A percentile compares a stretch with the other conserved stretches of the same genome.
These are phyloP conservation scores for Goffeauzyma gilvescens DNA, from an alignment of 768 basidiomycete species.

Conservation along the genomic window DNA sequence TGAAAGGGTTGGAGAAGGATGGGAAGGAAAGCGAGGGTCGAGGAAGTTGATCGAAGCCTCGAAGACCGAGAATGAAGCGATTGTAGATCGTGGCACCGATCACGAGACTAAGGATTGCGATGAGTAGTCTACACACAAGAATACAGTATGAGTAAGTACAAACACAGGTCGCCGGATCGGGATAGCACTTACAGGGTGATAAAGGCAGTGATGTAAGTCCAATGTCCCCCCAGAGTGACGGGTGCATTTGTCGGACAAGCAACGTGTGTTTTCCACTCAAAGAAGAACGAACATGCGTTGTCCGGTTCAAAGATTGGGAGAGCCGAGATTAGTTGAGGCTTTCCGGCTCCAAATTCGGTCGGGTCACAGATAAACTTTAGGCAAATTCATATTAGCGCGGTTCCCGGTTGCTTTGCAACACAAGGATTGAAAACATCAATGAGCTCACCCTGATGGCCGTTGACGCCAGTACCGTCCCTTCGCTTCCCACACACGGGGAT, in stretches of 20 bases:
- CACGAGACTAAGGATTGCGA: slow-evolving; percentile 47
- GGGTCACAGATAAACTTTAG: slow-evolving; percentile 57
- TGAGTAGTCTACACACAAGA: too few species aligned
- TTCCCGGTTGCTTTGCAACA: too few species aligned
- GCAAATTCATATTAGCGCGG: too few species aligned
- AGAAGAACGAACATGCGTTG: slow-evolving; percentile 56
- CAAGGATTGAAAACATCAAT: not conserved
- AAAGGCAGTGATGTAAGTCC: slow-evolving; percentile 40
- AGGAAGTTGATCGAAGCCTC: slow-evolving; percentile 56
- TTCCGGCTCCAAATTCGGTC: slow-evolving; percentile 41
- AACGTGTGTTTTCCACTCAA: slow-evolving; percentile 73
- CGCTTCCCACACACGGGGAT: slow-evolving; percentile 38
- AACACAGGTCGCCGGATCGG: not conserved
- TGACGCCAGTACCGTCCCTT: not conserved
- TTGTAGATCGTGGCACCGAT: slow-evolving; percentile 57
- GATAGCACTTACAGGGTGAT: slow-evolving; percentile 41
- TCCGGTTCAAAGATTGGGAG: slow-evolving; percentile 41
- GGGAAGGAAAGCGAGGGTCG: slow-evolving; percentile 13
- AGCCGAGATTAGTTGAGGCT: slow-evolving; percentile 44
- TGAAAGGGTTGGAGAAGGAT: slow-evolving; percentile 4
- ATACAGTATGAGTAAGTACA: slow-evolving; percentile 28
- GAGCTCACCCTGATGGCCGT: not conserved
- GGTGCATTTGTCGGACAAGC: slow-evolving; percentile 54
- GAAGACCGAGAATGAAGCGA: slow-evolving; percentile 50
- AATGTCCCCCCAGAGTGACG: slow-evolving; percentile 34